Conservation (phyloP, 73 alveolate species). For the Paramecium bursaria region DNA sequence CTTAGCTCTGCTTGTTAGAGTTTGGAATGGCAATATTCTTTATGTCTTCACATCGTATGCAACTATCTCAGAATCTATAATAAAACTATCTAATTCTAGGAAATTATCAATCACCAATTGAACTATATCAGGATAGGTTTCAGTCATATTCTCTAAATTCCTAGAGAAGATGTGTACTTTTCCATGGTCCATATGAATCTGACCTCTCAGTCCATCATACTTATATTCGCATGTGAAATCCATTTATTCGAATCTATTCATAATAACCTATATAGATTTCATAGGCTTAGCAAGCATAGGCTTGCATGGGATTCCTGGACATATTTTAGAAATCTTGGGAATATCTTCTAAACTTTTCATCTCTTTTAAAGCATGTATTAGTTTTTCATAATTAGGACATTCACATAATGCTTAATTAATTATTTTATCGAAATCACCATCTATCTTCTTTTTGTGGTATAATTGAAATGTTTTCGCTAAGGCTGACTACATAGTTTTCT, state of each 20-base stretch:
- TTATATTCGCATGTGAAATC: conserved; percentile 98
- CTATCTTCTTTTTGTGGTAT: conserved; percentile 61
- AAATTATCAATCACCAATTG: conserved; percentile 72
- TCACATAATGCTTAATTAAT: conserved; percentile 93
- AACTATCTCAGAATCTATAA: conserved; percentile 99
- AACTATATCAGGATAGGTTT: conserved; percentile 98
- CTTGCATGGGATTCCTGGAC: conserved; percentile 96
- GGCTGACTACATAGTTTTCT: conserved; percentile 94
- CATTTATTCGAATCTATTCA: conserved; percentile 90
- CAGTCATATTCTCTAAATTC: conserved; percentile 98
- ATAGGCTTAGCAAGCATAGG: conserved; percentile 99
- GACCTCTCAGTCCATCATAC: conserved; percentile 99
- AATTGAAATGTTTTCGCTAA: conserved; percentile 87
- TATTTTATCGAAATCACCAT: conserved; percentile 81
- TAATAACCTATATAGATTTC: conserved; percentile 89
- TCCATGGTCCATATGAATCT: conserved; percentile 86
- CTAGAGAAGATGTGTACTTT: conserved; percentile 90
- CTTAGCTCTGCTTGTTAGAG: conserved; percentile 91
- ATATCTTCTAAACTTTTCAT: conserved; percentile 72
- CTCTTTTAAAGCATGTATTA: conserved; percentile 82
- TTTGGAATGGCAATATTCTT: conserved; percentile 97
- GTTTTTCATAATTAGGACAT: conserved; percentile 91
- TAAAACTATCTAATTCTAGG: conserved; percentile 82
- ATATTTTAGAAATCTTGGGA: conserved; percentile 85
- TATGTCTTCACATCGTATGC: conserved; percentile 95